These are phyloP conservation scores for Bathelium albidoporum DNA, from an alignment of 495 filamentous ascomycete species.

Conservation along the genomic window DNA sequence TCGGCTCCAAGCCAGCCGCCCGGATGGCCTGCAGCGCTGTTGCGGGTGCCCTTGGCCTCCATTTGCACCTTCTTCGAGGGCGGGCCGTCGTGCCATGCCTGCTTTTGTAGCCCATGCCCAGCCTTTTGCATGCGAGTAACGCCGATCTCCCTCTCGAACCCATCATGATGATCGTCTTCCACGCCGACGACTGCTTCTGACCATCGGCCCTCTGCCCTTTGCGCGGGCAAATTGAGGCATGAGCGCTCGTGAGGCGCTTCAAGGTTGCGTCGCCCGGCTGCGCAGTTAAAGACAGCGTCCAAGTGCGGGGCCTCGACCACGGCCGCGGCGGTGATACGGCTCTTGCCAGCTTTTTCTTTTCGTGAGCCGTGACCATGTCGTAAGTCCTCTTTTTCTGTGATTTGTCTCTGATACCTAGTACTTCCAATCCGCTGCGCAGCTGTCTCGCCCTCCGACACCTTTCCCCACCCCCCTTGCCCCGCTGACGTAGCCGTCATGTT, in stretches of 20 bases:
- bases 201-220: background rate
- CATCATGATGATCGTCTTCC: constrained; percentile 3
- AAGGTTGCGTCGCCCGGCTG: constrained; percentile 2
- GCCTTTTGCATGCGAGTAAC: constrained; percentile 2
- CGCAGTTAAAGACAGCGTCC: constrained; percentile 4
- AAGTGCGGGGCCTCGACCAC: constrained; percentile 2
- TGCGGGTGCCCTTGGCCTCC: background rate
- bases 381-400: constrained; percentile 10
- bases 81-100: background rate
- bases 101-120: constrained; percentile 6
- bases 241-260: constrained; percentile 2
- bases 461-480: constrained; percentile 4
- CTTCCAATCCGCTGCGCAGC: constrained; percentile 1
- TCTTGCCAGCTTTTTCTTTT: constrained; percentile 4
- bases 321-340: constrained; percentile 4
- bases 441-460: constrained; percentile 1
- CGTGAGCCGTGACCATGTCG: constrained; percentile 15
- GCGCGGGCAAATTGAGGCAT: background rate
- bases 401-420: constrained; percentile 8
- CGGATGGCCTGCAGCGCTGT: background rate
- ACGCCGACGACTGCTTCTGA: constrained; percentile 4
- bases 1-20: background rate
- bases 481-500: constrained; percentile 6
- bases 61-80: background rate
- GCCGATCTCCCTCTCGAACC: constrained; percentile 4